Evolutionary conservation across 2,329 filamentous ascomycete species (phyloP).

Genomic region (Fusarium sp.): DNA sequence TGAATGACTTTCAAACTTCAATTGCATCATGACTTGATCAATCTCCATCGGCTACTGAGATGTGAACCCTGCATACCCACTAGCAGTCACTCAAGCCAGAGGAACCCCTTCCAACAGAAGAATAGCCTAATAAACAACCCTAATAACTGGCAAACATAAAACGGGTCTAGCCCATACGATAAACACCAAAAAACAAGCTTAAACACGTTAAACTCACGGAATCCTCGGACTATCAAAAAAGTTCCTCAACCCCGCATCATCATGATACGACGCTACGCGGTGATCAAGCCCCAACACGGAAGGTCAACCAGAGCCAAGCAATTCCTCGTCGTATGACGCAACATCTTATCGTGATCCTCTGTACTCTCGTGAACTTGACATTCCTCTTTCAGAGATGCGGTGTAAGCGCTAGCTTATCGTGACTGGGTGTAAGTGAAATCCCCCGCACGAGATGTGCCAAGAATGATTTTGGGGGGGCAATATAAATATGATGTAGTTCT

Average conservation of each 20-base stretch:
- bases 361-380: constrained; percentile 1
- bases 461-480: fast-evolving
- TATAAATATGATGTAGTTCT: constrained; percentile 7
- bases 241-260: constrained; percentile 1
- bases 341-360: constrained; percentile 17
- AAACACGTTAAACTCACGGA: constrained; percentile 8
- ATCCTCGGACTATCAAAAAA: background rate
- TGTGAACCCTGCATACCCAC: fast-evolving
- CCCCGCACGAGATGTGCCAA: constrained; percentile 10
- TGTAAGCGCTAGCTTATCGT: constrained; percentile 29
- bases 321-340: constrained; percentile 16
- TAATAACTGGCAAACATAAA: no score
- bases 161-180: no score
- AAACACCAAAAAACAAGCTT: constrained; percentile 32
- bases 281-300: constrained; percentile 13
- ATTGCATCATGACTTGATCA: background rate
- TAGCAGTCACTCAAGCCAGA: no score
- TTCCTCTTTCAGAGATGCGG: constrained; percentile 29
- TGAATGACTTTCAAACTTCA: background rate
- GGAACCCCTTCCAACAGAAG: fast-evolving
- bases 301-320: constrained; percentile 25
- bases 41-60: background rate
- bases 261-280: constrained; percentile 11
- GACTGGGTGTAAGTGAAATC: background rate
- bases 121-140: constrained; percentile 10